Percentiles rank a stretch among this genome's conserved stretches.
Evolutionary conservation across 345 rosid genomes (phyloP).

Genomic region (Rhodamnia rubescens): DNA sequence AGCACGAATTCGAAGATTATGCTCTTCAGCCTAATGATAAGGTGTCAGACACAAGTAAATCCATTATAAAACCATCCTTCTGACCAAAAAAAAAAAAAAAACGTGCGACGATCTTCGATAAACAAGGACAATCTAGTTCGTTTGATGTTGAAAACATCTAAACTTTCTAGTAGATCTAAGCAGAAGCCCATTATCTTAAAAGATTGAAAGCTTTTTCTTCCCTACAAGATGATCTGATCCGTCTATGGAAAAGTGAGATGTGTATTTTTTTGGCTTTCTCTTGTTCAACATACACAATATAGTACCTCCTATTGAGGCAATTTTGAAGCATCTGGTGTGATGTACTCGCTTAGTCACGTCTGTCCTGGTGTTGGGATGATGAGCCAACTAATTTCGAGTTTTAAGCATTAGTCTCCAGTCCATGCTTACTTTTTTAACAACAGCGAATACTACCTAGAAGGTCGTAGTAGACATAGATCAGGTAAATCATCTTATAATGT

Average conservation of each 20-base stretch:
- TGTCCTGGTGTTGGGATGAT: background rate
- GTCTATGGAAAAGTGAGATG: background rate
- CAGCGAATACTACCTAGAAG: background rate
- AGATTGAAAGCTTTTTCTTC: background rate
- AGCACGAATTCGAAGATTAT: slow-evolving; percentile 22
- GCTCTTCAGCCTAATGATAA: slow-evolving; percentile 49
- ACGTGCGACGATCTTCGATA: background rate
- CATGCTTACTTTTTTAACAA: background rate
- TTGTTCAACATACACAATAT: background rate
- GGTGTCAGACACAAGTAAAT: background rate
- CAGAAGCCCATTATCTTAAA: background rate
- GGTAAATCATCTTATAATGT: background rate
- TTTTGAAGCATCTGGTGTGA: background rate
- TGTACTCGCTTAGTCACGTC: background rate
- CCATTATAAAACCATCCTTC: background rate
- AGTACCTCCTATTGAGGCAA: background rate
- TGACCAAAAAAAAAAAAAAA: background rate
- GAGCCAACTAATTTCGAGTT: background rate
- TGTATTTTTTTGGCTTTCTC: background rate
- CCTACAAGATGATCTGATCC: background rate
- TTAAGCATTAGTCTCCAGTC: background rate
- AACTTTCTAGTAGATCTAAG: background rate
- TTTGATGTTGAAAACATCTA: background rate
- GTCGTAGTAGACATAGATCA: background rate
- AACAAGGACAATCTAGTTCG: background rate